A percentile compares a stretch with the other conserved stretches of the same genome.
Evolutionary conservation across 768 basidiomycete genomes (phyloP).

Genomic region (Cyclocybe aegerita): DNA sequence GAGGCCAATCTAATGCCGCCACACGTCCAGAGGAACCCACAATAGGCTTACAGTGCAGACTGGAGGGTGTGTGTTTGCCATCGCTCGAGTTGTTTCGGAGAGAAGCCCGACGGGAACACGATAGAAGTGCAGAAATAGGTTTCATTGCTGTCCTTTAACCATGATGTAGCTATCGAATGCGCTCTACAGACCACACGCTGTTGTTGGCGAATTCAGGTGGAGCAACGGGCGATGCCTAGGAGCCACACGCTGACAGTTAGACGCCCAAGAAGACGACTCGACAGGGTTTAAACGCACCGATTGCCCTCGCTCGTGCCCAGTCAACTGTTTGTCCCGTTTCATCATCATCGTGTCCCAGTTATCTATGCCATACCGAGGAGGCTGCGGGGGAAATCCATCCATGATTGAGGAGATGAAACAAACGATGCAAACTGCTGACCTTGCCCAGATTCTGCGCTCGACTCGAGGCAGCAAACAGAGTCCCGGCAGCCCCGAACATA

Average conservation of each 20-base stretch:
- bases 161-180: constrained; percentile 29
- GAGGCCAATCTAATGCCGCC: too few species aligned
- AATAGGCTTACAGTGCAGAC: too few species aligned
- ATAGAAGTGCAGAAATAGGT: too few species aligned
- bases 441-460: constrained; percentile 88
- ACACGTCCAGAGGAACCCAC: too few species aligned
- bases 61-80: background rate
- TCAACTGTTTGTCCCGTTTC: constrained; percentile 84
- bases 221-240: constrained; percentile 65
- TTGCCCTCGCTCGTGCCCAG: constrained; percentile 86
- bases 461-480: constrained; percentile 77
- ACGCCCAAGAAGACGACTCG: background rate
- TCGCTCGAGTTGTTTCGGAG: background rate
- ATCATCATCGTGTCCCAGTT: constrained; percentile 97
- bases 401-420: background rate
- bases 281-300: constrained; percentile 52
- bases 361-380: constrained; percentile 82
- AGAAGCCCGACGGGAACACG: too few species aligned
- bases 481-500: constrained; percentile 91
- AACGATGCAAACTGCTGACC: constrained; percentile 39
- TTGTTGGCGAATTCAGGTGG: constrained; percentile 72
- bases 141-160: background rate
- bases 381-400: constrained; percentile 39
- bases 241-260: background rate
- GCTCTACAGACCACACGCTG: constrained; percentile 73